Base-by-base conservation (phyloP, 768 basidiomycete genomes). In the Psilocybe sp. region DNA sequence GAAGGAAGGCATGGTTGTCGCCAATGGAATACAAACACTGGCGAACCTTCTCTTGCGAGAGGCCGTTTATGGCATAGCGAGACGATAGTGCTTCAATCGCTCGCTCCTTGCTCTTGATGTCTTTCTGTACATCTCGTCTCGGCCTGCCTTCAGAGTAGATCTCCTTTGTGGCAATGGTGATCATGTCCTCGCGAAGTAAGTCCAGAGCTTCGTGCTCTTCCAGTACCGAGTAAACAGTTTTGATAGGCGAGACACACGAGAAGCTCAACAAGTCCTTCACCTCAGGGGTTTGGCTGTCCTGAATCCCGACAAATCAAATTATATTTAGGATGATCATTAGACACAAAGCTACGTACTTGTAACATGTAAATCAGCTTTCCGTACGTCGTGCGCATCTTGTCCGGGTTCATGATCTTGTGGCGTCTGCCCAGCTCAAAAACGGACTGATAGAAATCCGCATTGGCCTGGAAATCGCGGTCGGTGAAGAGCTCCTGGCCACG, bases 371-470 rank as follows among this genome's bases (percentile, higher is more conserved):
- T 84, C 51, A 92, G 69, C 61, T 92, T 92, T 9, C 91, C 91
- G 53, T 93, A 93, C 7, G 88, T 92, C 23, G 87, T 84, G 19
- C 91, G 79, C 90, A 92, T 92, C 59, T 92, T 92, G 62, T 92
- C 91, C 0, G 91, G 91, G 58, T 92, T 93, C 88, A 89, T 91
- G 61, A 93, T 92, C 65, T 92, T 92, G 63, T 92, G 88, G 50
- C 90, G 77, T 44, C 89, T 74, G 15, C 91, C 89, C 18, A 92
- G 77, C 67, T 92, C 90, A 55, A 92, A 92, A 19, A 92, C 76
- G 12, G 74, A 68, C 59, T 90, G 88, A 60, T 86, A 93, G 61
- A 92, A 93, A 7, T 84, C 81, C 14, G 80, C 81, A 58, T 93
- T 93, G 12, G 80, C 75, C 52, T 87, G 74, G 61, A 93, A 93